These are phyloP conservation scores for Leonotis leonurus DNA, from an alignment of 257 asterid species.

Conservation along the genomic window DNA sequence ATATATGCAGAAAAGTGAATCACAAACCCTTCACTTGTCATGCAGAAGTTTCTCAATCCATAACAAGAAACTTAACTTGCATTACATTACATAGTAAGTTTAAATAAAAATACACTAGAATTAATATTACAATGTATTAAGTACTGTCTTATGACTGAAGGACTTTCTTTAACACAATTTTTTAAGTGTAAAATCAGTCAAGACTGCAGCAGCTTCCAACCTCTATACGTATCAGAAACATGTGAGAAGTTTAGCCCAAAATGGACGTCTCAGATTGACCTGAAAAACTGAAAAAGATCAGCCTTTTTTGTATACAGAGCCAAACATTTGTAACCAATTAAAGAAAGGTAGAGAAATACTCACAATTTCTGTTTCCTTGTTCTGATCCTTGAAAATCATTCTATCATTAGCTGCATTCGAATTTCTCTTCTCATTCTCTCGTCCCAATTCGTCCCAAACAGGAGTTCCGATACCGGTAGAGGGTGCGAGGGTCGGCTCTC, in stretches of 20 bases:
- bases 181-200: not conserved
- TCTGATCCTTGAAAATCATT: constrained; percentile 4
- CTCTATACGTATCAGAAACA: constrained; percentile 17
- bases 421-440: not conserved
- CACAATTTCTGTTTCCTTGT: constrained; percentile 12
- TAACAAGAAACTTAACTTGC: not conserved
- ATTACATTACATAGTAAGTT: not conserved
- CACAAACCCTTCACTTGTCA: not conserved
- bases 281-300: constrained; percentile 2
- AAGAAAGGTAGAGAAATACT: not conserved
- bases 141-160: not conserved
- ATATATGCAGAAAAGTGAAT: not conserved
- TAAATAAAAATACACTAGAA: not conserved
- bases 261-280: constrained; percentile 26
- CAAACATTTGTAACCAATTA: not conserved
- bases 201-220: not conserved
- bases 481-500: constrained; percentile 14
- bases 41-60: not conserved
- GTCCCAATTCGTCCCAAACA: constrained; percentile 34
- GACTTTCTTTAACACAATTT: not conserved
- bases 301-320: not conserved
- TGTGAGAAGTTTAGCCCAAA: constrained; percentile 34
- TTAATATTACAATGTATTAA: not conserved
- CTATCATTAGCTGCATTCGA: not conserved
- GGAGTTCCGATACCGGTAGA: constrained; percentile 24